Percentiles rank a stretch among this genome's conserved stretches.
phyloP scores from a whole-genome alignment of 768 basidiomycete species.

The Leucosporidium yakuticum region DNA sequence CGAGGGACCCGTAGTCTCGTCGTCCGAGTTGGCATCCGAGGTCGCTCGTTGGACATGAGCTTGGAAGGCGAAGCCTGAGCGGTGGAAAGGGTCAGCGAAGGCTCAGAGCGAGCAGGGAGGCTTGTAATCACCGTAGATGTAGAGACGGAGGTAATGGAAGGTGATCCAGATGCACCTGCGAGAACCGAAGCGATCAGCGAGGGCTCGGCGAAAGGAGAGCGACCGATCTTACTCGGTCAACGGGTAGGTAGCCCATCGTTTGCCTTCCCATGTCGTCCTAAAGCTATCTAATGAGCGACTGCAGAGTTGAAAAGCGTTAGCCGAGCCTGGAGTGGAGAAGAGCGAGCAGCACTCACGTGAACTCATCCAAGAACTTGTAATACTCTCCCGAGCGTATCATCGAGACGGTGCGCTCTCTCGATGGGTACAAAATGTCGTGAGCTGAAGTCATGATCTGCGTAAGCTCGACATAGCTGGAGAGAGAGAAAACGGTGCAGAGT shows the following conservation, averaged over 20 bases:
- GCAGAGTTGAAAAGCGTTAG: no score
- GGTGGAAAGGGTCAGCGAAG: not conserved
- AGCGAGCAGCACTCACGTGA: not conserved
- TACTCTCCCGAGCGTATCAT: constrained; percentile 31
- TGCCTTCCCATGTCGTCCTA: constrained; percentile 10
- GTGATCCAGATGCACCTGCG: constrained; percentile 18
- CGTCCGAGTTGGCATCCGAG: not conserved
- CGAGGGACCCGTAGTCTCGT: not conserved
- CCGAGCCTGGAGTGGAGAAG: no score
- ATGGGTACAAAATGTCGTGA: constrained; percentile 33
- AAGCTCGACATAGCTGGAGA: constrained; percentile 17
- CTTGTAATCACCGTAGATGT: constrained; percentile 13
- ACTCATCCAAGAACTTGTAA: constrained; percentile 33
- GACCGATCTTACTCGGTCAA: not conserved
- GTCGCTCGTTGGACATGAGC: constrained; percentile 21
- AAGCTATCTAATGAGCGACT: constrained; percentile 15
- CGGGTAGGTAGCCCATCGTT: constrained; percentile 3
- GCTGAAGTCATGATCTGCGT: constrained; percentile 33
- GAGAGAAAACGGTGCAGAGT: not conserved
- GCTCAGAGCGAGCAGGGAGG: not conserved
- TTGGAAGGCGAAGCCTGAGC: constrained; percentile 33
- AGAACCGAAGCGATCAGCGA: not conserved
- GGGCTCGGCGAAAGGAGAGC: not conserved
- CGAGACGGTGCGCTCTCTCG: constrained; percentile 29
- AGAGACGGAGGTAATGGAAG: constrained; percentile 20